Evolutionary conservation across 106 monocot species (phyloP).

Genomic region (Iris macrosiphon): DNA sequence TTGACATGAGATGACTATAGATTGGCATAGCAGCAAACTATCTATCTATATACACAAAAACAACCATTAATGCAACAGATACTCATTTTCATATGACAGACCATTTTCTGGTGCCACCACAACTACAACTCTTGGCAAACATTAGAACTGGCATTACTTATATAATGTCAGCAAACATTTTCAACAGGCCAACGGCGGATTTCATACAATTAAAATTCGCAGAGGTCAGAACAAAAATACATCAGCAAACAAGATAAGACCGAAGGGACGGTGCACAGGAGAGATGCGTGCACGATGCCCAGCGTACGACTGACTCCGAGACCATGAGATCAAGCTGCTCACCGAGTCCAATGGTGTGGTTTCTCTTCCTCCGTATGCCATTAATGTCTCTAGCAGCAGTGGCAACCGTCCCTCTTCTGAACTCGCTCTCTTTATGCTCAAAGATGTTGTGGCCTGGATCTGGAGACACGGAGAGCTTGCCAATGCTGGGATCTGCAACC

Average conservation of each 20-base stretch:
- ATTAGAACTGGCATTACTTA: too few species aligned
- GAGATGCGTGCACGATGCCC: slow-evolving; percentile 74
- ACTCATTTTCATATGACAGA: too few species aligned
- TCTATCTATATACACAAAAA: too few species aligned
- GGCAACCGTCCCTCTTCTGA: slow-evolving; percentile 7
- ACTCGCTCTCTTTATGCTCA: slow-evolving; percentile 13
- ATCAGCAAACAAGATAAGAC: slow-evolving; percentile 77
- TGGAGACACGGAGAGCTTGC: slow-evolving; percentile 7
- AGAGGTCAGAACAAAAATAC: too few species aligned
- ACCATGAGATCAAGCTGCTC: slow-evolving; percentile 73
- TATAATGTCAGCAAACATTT: too few species aligned
- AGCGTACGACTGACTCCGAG: slow-evolving; percentile 77
- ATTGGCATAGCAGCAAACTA: too few species aligned
- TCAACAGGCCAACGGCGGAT: too few species aligned
- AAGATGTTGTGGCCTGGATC: neutral
- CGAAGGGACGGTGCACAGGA: slow-evolving; percentile 49
- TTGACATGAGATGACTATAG: too few species aligned
- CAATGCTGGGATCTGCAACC: slow-evolving; percentile 27
- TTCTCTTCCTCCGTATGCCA: slow-evolving; percentile 52
- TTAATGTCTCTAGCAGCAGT: slow-evolving; percentile 13
- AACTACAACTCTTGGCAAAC: too few species aligned
- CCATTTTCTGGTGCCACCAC: too few species aligned
- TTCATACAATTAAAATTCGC: too few species aligned
- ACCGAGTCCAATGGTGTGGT: slow-evolving; percentile 79
- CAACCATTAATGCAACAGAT: too few species aligned